Conservation (phyloP, 306 rosid species). For the Vigna hirtella region DNA sequence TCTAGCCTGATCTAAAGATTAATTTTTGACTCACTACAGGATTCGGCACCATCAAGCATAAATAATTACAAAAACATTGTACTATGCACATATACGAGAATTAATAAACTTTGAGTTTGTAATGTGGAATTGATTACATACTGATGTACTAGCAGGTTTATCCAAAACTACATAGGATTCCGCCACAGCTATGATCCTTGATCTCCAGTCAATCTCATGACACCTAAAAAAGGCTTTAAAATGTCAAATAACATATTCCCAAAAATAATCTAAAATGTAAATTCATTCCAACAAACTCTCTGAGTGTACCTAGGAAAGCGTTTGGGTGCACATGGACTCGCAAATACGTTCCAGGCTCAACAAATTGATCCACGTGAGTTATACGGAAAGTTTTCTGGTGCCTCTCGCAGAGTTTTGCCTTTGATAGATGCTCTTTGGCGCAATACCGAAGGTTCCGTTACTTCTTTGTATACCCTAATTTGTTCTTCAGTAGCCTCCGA, state of each 20-base stretch:
- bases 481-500: too few species aligned
- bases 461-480: constrained; percentile 65
- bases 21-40: constrained; percentile 33
- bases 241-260: constrained; percentile 45
- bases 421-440: constrained; percentile 70
- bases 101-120: constrained; percentile 28
- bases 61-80: constrained; percentile 14
- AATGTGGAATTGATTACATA: constrained; percentile 58
- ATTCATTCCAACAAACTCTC: background rate
- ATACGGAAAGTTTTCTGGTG: constrained; percentile 86
- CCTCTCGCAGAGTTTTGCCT: constrained; percentile 88
- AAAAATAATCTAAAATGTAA: constrained; percentile 23
- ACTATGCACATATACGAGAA: background rate
- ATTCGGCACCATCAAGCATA: constrained; percentile 15
- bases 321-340: constrained; percentile 85
- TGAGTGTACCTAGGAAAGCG: constrained; percentile 80
- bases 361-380: constrained; percentile 66
- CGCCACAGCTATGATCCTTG: constrained; percentile 77
- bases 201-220: constrained; percentile 90
- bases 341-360: constrained; percentile 81
- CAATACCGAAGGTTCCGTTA: constrained; percentile 73
- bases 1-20: constrained; percentile 5
- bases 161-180: constrained; percentile 87
- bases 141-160: constrained; percentile 93
- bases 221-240: constrained; percentile 62